These are phyloP conservation scores for Periconia digitata DNA, from an alignment of 2,329 filamentous ascomycete species.

Conservation along the genomic window DNA sequence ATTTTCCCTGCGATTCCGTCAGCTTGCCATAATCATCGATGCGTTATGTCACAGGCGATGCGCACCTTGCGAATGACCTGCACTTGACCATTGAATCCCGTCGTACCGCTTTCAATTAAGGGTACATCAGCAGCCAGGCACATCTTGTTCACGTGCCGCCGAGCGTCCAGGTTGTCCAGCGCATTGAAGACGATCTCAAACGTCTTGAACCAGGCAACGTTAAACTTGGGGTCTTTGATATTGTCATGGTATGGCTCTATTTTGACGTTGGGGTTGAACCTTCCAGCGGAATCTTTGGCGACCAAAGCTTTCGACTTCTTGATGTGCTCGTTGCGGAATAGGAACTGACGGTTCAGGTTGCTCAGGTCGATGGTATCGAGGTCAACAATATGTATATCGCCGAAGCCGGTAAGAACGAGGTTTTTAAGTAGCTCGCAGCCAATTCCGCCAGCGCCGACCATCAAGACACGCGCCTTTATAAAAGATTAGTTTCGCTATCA, in stretches of 20 bases:
- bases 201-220: slow-evolving; percentile 79
- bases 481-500: slow-evolving; percentile 23
- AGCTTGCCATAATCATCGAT: neutral
- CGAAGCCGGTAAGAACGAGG: slow-evolving; percentile 86
- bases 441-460: slow-evolving; percentile 96
- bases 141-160: slow-evolving; percentile 96
- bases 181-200: slow-evolving; percentile 95
- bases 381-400: slow-evolving; percentile 91
- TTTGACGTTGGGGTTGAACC: slow-evolving; percentile 85
- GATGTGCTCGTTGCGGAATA: slow-evolving; percentile 95
- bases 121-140: slow-evolving; percentile 89
- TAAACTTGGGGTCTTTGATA: slow-evolving; percentile 88
- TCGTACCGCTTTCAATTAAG: slow-evolving; percentile 93
- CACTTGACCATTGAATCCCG: slow-evolving; percentile 95
- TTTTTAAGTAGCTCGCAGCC: slow-evolving; percentile 98
- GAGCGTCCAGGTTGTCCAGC: slow-evolving; percentile 90
- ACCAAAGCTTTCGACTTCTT: slow-evolving; percentile 96
- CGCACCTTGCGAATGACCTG: slow-evolving; percentile 85
- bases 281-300: slow-evolving; percentile 85
- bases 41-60: neutral
- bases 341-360: slow-evolving; percentile 96
- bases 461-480: slow-evolving; percentile 76
- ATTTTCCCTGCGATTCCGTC: slow-evolving; percentile 60
- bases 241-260: slow-evolving; percentile 91
- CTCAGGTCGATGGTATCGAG: slow-evolving; percentile 98